Percentiles rank a stretch among this genome's conserved stretches.
These are phyloP conservation scores for Penicillium sp. DNA, from an alignment of 2,329 filamentous ascomycete species.

Conservation along the genomic window DNA sequence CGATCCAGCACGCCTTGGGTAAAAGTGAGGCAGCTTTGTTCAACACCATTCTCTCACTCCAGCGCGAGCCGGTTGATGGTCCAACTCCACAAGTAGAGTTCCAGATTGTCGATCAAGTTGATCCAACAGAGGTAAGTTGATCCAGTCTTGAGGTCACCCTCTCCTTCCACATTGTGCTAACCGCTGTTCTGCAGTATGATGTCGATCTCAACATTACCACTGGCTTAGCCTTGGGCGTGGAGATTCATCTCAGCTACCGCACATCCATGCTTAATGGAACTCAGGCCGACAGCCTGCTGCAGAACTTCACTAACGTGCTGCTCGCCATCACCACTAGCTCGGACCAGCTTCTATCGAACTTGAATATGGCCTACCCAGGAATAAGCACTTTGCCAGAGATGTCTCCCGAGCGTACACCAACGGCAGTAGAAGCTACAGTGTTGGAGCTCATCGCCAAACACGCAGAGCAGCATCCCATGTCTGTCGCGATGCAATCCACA, in stretches of 20 bases:
- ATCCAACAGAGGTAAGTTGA: neutral
- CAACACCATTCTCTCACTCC: neutral
- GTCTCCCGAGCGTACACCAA: neutral
- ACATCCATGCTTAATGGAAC: neutral
- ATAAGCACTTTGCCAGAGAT: neutral
- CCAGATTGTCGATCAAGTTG: neutral
- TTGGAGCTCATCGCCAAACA: neutral
- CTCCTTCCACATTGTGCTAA: neutral
- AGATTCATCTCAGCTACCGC: slow-evolving; percentile 1
- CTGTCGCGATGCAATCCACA: neutral
- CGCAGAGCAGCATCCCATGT: neutral
- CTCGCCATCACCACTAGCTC: neutral
- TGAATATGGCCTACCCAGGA: neutral
- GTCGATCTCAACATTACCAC: slow-evolving; percentile 2
- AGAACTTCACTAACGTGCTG: neutral
- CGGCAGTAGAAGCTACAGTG: neutral
- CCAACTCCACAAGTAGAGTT: neutral
- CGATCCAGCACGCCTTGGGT: neutral
- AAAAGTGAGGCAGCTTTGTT: neutral
- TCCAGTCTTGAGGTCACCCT: neutral
- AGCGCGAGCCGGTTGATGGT: neutral
- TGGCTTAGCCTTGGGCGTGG: neutral
- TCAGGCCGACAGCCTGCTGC: neutral
- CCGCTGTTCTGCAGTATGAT: neutral
- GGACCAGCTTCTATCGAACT: neutral